Evolutionary conservation across 306 rosid species (phyloP).

Genomic region (Lathyrus tuberosus): DNA sequence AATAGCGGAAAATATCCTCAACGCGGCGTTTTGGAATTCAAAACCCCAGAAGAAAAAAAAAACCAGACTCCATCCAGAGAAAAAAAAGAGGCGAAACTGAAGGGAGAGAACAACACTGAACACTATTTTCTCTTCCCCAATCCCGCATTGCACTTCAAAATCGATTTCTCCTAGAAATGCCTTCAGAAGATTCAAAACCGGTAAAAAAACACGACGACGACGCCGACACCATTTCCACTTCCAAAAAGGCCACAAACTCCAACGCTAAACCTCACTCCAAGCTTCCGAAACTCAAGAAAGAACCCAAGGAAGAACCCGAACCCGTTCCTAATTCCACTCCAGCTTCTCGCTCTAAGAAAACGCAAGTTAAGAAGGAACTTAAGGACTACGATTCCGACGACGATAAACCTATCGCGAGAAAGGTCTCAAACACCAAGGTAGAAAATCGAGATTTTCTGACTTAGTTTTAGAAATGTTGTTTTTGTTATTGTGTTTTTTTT

Average conservation of each 20-base stretch:
- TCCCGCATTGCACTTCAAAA: background rate
- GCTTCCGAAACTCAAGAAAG: conserved; percentile 52
- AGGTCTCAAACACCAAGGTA: conserved; percentile 51
- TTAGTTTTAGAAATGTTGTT: conserved; percentile 3
- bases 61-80: too few relatives aligned
- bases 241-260: conserved; percentile 25
- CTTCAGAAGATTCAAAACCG: conserved; percentile 57
- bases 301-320: conserved; percentile 34
- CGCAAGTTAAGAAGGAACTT: conserved; percentile 48
- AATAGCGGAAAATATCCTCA: background rate
- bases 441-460: background rate
- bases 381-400: conserved; percentile 47
- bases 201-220: conserved; percentile 41
- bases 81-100: background rate
- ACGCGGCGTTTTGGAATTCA: background rate
- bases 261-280: conserved; percentile 45
- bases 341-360: conserved; percentile 37
- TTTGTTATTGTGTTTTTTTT: background rate
- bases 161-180: conserved; percentile 41
- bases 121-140: background rate
- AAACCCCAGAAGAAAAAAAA: background rate
- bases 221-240: conserved; percentile 43
- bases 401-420: conserved; percentile 38
- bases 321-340: conserved; percentile 27
- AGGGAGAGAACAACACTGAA: conserved; percentile 4